A percentile compares a stretch with the other conserved stretches of the same genome.
These are phyloP conservation scores for Phymatotrichopsis omnivora DNA, from an alignment of 2,329 filamentous ascomycete genomes.

Conservation along the genomic window DNA sequence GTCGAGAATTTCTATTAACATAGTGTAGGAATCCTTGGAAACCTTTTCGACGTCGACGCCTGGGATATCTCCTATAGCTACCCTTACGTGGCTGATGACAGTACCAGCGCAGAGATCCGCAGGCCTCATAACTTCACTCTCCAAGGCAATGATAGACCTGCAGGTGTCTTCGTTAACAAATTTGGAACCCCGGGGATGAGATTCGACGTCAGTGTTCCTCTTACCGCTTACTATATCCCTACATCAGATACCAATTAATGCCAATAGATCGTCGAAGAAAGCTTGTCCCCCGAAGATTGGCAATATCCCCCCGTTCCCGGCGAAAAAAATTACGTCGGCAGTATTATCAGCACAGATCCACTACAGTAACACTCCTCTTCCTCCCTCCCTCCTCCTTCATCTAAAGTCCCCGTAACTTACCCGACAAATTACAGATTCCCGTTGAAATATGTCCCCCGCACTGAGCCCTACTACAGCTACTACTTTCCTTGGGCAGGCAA, in stretches of 20 bases:
- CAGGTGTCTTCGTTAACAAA: constrained; percentile 15
- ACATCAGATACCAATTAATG: no score
- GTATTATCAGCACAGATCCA: constrained; percentile 35
- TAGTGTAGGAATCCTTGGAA: constrained; percentile 16
- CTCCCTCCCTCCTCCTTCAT: no score
- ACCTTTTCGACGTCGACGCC: constrained; percentile 15
- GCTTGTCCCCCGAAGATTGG: constrained; percentile 39
- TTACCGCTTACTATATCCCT: no score
- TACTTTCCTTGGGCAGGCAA: constrained; percentile 18
- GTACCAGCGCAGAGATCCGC: not conserved
- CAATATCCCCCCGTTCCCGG: constrained; percentile 38
- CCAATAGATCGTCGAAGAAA: constrained; percentile 37
- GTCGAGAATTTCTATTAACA: no score
- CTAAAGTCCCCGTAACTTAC: no score
- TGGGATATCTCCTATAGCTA: constrained; percentile 16
- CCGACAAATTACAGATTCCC: constrained; percentile 11
- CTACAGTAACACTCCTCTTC: no score
- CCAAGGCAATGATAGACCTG: constrained; percentile 1
- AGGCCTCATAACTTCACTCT: constrained; percentile 19
- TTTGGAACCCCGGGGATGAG: constrained; percentile 21
- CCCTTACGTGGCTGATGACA: constrained; percentile 13
- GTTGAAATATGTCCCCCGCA: constrained; percentile 11
- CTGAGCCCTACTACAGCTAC: constrained; percentile 5
- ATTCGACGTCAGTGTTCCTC: no score
- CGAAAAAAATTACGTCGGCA: constrained; percentile 38